These are phyloP conservation scores for Hura crepitans DNA, from an alignment of 441 rosid genomes.

Conservation along the genomic window DNA sequence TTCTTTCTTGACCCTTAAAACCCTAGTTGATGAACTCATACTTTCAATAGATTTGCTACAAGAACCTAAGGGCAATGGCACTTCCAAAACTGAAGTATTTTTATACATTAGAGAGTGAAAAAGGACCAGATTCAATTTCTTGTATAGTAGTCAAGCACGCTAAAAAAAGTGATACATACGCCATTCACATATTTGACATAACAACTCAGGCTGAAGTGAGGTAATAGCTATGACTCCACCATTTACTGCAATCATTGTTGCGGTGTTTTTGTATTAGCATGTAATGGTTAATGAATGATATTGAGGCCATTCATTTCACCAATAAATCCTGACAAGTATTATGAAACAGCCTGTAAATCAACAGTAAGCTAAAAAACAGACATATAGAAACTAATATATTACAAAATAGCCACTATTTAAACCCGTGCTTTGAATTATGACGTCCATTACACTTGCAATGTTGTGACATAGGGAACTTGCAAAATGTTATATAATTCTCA, in stretches of 20 bases:
- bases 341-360: background rate
- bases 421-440: background rate
- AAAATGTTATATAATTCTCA: background rate
- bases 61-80: slow-evolving; percentile 5
- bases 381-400: background rate
- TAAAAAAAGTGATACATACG: background rate
- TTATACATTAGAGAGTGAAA: background rate
- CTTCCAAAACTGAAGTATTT: background rate
- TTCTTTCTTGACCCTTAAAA: background rate
- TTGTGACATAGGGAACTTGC: slow-evolving; percentile 2
- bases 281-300: background rate
- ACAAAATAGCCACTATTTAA: background rate
- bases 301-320: background rate
- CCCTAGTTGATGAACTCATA: background rate
- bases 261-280: background rate
- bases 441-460: background rate
- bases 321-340: background rate
- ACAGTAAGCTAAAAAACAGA: background rate
- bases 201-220: background rate
- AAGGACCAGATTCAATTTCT: background rate
- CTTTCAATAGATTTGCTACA: background rate
- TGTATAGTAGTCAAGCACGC: background rate
- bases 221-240: background rate
- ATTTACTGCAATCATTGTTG: background rate
- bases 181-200: background rate